These are phyloP conservation scores for Aquanectria penicillioides DNA, from an alignment of 2,329 filamentous ascomycete species.

Conservation along the genomic window DNA sequence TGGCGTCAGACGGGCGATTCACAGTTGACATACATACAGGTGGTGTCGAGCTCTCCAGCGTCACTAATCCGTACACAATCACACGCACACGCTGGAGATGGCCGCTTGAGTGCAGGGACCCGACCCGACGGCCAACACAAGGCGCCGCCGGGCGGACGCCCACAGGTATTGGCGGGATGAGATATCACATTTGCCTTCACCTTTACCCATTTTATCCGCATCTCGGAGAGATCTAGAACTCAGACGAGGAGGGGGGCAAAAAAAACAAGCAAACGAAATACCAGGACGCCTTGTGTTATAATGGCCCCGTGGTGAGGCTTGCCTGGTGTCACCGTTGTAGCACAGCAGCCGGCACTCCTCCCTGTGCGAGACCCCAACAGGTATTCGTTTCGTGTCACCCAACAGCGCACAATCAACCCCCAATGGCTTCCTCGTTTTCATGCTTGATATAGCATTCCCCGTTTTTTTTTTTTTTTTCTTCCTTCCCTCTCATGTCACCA, in stretches of 20 bases:
- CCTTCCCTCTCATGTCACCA: too few relatives aligned
- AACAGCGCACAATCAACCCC: not conserved
- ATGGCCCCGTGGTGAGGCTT: not conserved
- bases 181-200: too few relatives aligned
- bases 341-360: not conserved
- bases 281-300: slow-evolving; percentile 8
- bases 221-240: not conserved
- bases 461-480: not conserved
- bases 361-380: not conserved
- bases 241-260: not conserved
- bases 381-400: not conserved
- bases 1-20: too few relatives aligned
- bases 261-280: not conserved
- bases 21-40: too few relatives aligned
- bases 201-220: not conserved
- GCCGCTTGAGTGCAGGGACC: too few relatives aligned
- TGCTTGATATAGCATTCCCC: slow-evolving; percentile 9
- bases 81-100: too few relatives aligned
- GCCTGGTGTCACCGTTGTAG: not conserved
- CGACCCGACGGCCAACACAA: too few relatives aligned
- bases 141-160: too few relatives aligned
- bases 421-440: not conserved
- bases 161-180: too few relatives aligned
- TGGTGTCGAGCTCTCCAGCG: too few relatives aligned
- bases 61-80: too few relatives aligned